Base-by-base conservation (phyloP, 768 basidiomycete genomes). In the Fibroporia radiculosa region DNA sequence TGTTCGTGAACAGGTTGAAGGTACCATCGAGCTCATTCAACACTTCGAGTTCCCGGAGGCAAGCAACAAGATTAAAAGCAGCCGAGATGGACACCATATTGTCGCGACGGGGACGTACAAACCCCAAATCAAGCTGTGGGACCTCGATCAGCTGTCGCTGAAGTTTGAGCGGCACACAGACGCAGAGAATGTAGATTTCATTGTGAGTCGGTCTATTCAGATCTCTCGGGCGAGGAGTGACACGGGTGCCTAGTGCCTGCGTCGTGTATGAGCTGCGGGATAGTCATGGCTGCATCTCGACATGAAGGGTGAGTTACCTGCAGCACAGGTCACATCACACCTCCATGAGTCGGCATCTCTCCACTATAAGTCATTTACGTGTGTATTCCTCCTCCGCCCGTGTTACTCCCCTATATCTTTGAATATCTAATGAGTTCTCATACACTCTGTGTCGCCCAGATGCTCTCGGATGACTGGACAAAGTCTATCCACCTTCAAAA, bases 11-110 rank as follows among this genome's bases (percentile, higher is more conserved):
- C 84, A 87, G 42, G 66, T 88, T 29, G 81, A 93, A 58, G 86
- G 88, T 2, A 80, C 84, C 23, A 78, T 96, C 55, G 89, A 95
- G 61, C 84, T 95, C 52, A 83, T 93, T 40, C 92, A 99, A 59
- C 86, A 93, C 46, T 96, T 98, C 63, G 91, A 95, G 57, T 98
- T 99, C 54, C 93, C 96, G 6, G 93, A 97, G 61, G 92, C 93
- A 13, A 91, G 89, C 61, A 93, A 91, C 65, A 81, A 80, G 54
- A 75, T 99, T 55, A 92, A 82, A 64, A 84, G 84, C 4, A 97
- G 93, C 2, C 71, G 84, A 29, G 93, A 99, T 62, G 95, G 96
- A 1, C 82, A 85, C 56, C 85, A 93, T 75, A 84, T 80, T 10
- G 76, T 98, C 45, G 95, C 92, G 0, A 98, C 95, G 19, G 96